These are phyloP conservation scores for Agaricus bisporus DNA, from an alignment of 768 basidiomycete species.

Conservation along the genomic window DNA sequence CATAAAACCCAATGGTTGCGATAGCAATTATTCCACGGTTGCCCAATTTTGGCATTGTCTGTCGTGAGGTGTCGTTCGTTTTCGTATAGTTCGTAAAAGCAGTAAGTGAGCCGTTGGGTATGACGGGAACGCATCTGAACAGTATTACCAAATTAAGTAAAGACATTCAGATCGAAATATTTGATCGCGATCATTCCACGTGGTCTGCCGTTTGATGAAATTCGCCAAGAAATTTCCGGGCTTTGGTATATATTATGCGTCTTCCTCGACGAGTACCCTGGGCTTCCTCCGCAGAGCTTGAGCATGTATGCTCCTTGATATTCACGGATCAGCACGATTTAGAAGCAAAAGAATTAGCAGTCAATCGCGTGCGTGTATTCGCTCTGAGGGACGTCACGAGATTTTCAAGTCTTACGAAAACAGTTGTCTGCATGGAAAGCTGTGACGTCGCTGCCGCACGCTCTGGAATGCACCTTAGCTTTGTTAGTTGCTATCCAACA, in stretches of 20 bases:
- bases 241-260: conserved; percentile 36
- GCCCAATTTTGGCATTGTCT: conserved; percentile 36
- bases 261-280: conserved; percentile 81
- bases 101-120: conserved; percentile 11
- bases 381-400: background rate
- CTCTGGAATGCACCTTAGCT: conserved; percentile 66
- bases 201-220: background rate
- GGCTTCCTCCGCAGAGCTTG: conserved; percentile 62
- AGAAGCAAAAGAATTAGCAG: conserved; percentile 48
- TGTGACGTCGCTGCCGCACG: conserved; percentile 72
- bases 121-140: background rate
- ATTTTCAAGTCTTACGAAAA: background rate
- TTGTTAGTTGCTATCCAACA: conserved; percentile 55
- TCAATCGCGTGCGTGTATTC: conserved; percentile 50
- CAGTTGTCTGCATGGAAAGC: conserved; percentile 79
- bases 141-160: conserved; percentile 4
- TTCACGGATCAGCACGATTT: conserved; percentile 58
- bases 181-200: conserved; percentile 10
- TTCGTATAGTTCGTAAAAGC: background rate
- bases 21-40: conserved; percentile 48
- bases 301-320: conserved; percentile 72
- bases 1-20: conserved; percentile 53
- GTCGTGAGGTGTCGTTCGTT: conserved; percentile 13
- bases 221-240: background rate
- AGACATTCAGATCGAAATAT: background rate